phyloP scores from a whole-genome alignment of 345 rosid species.

The Diplotaxis tenuifolia region DNA sequence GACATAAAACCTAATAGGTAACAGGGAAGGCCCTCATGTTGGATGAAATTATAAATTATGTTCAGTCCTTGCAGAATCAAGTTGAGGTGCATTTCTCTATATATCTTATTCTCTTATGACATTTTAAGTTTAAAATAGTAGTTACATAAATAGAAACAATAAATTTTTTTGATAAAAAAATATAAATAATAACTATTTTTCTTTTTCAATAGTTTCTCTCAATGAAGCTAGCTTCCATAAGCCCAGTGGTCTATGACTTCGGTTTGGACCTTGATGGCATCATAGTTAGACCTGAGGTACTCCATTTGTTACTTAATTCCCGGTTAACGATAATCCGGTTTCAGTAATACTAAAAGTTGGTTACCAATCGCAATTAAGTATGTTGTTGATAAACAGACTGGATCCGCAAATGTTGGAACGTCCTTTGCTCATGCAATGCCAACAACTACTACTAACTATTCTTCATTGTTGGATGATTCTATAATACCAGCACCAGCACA shows the following conservation, averaged over 20 bases:
- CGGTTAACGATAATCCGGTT: neutral
- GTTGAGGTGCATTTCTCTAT: constrained; percentile 50
- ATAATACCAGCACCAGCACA: constrained; percentile 37
- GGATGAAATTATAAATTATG: constrained; percentile 85
- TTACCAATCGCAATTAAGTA: neutral
- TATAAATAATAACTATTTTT: neutral
- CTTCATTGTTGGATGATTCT: constrained; percentile 35
- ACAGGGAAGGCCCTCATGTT: constrained; percentile 82
- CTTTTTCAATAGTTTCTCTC: constrained; percentile 55
- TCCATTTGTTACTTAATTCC: neutral
- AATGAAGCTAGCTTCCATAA: constrained; percentile 68
- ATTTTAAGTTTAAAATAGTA: neutral
- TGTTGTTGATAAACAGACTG: constrained; percentile 20
- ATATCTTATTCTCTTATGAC: neutral
- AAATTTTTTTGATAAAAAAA: neutral
- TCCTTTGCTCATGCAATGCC: constrained; percentile 42
- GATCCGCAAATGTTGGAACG: constrained; percentile 42
- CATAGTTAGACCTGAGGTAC: constrained; percentile 55
- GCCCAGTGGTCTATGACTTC: constrained; percentile 61
- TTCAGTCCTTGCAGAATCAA: constrained; percentile 66
- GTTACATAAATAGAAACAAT: neutral
- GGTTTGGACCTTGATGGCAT: constrained; percentile 52
- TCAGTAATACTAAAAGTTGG: neutral
- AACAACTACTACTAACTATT: constrained; percentile 30
- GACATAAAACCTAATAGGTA: constrained; percentile 45